These are phyloP conservation scores for Aureobasidium sp. DNA, from an alignment of 2,329 filamentous ascomycete species.

Conservation along the genomic window DNA sequence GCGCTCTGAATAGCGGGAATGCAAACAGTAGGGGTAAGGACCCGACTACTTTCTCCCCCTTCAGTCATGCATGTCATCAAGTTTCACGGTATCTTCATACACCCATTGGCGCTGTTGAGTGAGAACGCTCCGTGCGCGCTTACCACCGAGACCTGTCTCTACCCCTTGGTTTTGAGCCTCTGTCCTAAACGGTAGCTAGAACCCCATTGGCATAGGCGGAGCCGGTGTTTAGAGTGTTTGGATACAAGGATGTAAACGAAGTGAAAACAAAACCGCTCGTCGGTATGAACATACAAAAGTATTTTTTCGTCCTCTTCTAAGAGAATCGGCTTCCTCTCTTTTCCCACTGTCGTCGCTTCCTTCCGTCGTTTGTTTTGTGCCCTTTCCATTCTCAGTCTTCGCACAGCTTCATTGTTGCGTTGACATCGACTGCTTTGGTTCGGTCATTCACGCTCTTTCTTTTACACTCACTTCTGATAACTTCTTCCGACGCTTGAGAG, in stretches of 20 bases:
- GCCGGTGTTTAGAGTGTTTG: conserved; percentile 3
- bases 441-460: conserved; percentile 5
- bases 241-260: neutral
- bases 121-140: conserved; percentile 1
- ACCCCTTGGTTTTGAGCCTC: neutral
- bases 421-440: conserved; percentile 4
- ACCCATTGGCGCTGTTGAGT: neutral
- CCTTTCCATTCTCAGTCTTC: neutral
- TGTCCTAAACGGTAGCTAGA: neutral
- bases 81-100: neutral
- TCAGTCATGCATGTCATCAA: neutral
- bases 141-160: conserved; percentile 3
- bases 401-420: neutral
- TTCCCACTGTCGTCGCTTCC: neutral
- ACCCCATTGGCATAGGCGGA: neutral
- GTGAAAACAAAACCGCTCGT: neutral
- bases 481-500: neutral
- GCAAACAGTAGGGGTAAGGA: neutral
- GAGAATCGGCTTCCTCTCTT: neutral
- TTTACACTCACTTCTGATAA: neutral
- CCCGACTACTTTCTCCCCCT: neutral
- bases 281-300: conserved; percentile 5
- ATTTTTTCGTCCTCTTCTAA: neutral
- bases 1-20: neutral
- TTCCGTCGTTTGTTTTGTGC: neutral